These are phyloP conservation scores for Fusarium hainanense DNA, from an alignment of 2,329 filamentous ascomycete genomes.

Conservation along the genomic window DNA sequence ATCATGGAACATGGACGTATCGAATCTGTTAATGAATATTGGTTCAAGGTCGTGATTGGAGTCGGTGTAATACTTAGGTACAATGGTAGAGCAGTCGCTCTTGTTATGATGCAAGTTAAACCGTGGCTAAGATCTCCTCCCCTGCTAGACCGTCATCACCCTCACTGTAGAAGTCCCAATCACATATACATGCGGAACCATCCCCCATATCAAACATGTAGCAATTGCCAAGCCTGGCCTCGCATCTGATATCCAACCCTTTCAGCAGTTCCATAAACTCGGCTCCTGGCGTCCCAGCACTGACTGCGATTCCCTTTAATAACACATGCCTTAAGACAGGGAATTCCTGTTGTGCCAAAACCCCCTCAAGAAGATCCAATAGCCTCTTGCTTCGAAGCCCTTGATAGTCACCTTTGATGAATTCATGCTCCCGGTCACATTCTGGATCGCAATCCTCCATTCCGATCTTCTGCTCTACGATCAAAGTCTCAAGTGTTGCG, in stretches of 20 bases:
- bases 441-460: neutral
- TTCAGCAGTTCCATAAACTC: neutral
- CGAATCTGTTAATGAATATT: neutral
- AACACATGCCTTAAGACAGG: neutral
- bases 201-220: neutral
- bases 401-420: neutral
- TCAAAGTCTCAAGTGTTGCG: neutral
- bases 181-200: neutral
- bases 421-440: neutral
- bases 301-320: neutral
- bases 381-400: neutral
- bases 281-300: neutral
- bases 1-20: neutral
- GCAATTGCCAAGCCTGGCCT: neutral
- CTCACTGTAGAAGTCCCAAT: neutral
- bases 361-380: neutral
- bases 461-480: neutral
- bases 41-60: neutral
- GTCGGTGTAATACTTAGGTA: neutral
- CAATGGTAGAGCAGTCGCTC: neutral
- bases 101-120: neutral
- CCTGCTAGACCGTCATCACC: neutral
- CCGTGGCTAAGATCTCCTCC: neutral
- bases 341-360: neutral
- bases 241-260: neutral